These are phyloP conservation scores for Flueggea neowawraea DNA, from an alignment of 441 rosid genomes.

Conservation along the genomic window DNA sequence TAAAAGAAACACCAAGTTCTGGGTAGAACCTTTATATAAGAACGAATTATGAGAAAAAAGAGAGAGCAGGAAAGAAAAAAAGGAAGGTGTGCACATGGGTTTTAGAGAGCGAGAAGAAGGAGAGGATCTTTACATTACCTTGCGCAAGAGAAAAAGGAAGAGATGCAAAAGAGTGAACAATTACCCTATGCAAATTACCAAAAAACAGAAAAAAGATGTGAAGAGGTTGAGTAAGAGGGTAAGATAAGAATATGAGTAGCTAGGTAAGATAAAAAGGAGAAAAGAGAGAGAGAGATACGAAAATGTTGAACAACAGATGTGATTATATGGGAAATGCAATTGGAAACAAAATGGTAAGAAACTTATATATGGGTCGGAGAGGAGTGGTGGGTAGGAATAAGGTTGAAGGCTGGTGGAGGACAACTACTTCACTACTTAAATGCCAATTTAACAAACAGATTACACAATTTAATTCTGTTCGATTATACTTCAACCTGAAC, in stretches of 20 bases:
- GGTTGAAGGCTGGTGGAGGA: conserved; percentile 10
- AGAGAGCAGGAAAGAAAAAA: neutral
- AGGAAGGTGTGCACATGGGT: neutral
- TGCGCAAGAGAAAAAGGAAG: conserved; percentile 23
- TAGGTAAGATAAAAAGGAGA: no score
- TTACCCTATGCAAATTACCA: no score
- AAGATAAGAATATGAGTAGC: neutral
- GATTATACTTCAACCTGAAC: no score
- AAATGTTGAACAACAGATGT: no score
- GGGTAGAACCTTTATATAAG: neutral
- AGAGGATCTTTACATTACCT: conserved; percentile 31
- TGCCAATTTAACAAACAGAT: no score
- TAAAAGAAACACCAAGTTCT: no score
- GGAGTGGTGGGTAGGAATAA: conserved; percentile 20
- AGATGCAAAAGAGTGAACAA: conserved; percentile 8
- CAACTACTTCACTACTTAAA: neutral
- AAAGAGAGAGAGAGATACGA: no score
- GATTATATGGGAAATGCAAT: no score
- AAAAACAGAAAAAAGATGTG: no score
- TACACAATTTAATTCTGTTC: no score
- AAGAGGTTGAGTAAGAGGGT: neutral
- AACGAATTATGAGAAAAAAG: neutral
- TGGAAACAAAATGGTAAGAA: no score
- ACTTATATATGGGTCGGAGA: no score
- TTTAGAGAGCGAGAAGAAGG: conserved; percentile 3